Evolutionary conservation across 2,329 filamentous ascomycete species (phyloP).

Genomic region (Periconia digitata): DNA sequence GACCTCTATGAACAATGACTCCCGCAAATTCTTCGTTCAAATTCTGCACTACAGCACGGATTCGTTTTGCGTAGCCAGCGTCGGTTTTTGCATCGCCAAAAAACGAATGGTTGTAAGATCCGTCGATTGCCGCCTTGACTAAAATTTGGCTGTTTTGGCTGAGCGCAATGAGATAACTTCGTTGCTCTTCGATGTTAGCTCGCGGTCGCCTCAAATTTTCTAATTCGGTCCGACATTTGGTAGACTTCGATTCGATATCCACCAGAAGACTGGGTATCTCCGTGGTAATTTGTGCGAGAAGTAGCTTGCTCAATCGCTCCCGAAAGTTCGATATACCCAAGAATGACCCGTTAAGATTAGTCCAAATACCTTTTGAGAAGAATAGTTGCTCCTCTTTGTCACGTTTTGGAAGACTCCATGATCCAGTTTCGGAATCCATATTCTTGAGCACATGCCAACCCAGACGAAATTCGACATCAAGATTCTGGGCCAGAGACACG

Average conservation of each 20-base stretch:
- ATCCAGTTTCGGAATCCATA: conserved; percentile 19
- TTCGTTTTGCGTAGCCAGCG: conserved; percentile 10
- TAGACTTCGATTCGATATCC: conserved; percentile 19
- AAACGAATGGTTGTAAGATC: conserved; percentile 47
- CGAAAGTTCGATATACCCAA: conserved; percentile 51
- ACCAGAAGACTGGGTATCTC: conserved; percentile 27
- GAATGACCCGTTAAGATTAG: conserved; percentile 5
- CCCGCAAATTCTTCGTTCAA: conserved; percentile 20
- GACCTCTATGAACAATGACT: conserved; percentile 21
- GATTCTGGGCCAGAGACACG: conserved; percentile 29
- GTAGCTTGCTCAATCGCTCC: conserved; percentile 51
- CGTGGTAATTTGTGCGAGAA: conserved; percentile 37
- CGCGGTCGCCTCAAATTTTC: conserved; percentile 52
- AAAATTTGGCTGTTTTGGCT: conserved; percentile 46
- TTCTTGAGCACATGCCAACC: conserved; percentile 40
- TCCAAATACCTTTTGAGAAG: conserved; percentile 15
- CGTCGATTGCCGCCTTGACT: conserved; percentile 49
- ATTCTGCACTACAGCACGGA: conserved; percentile 24
- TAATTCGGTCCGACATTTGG: conserved; percentile 33
- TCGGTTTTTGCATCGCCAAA: conserved; percentile 38
- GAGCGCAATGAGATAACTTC: conserved; percentile 50
- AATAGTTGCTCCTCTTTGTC: conserved; percentile 14
- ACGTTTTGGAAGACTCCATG: conserved; percentile 9
- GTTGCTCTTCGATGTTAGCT: conserved; percentile 50
- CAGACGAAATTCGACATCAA: conserved; percentile 28